Conservation (phyloP, 2,329 filamentous ascomycete genomes). For the Alternaria sp. region DNA sequence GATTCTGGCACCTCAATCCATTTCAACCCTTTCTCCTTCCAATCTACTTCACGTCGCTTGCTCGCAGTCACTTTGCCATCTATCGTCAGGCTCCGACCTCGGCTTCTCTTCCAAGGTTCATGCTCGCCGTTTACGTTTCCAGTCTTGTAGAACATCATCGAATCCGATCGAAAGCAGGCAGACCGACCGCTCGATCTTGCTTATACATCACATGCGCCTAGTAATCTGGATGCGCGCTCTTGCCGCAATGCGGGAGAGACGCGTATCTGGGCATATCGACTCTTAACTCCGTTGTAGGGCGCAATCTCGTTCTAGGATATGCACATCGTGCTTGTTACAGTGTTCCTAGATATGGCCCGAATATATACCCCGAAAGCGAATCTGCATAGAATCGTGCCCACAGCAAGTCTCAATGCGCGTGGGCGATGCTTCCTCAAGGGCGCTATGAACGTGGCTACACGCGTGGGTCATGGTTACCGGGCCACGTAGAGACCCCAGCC, state of each 20-base stretch:
- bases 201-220: neutral
- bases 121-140: neutral
- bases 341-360: neutral
- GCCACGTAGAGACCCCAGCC: neutral
- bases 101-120: neutral
- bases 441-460: neutral
- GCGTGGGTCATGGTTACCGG: neutral
- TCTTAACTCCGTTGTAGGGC: neutral
- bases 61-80: neutral
- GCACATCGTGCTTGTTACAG: neutral
- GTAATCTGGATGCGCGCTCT: neutral
- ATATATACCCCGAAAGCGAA: neutral
- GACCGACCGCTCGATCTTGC: neutral
- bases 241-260: neutral
- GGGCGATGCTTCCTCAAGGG: neutral
- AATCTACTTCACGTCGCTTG: neutral
- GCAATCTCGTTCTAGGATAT: neutral
- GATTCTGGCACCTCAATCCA: neutral
- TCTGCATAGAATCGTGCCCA: neutral
- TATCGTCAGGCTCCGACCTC: neutral
- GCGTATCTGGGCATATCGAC: neutral
- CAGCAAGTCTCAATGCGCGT: neutral
- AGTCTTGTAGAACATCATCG: constrained; percentile 6
- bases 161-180: constrained; percentile 1
- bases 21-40: neutral